A percentile compares a stretch with the other conserved stretches of the same genome.
These are phyloP conservation scores for Fusarium albosuccineum DNA, from an alignment of 2,329 filamentous ascomycete species.

Conservation along the genomic window DNA sequence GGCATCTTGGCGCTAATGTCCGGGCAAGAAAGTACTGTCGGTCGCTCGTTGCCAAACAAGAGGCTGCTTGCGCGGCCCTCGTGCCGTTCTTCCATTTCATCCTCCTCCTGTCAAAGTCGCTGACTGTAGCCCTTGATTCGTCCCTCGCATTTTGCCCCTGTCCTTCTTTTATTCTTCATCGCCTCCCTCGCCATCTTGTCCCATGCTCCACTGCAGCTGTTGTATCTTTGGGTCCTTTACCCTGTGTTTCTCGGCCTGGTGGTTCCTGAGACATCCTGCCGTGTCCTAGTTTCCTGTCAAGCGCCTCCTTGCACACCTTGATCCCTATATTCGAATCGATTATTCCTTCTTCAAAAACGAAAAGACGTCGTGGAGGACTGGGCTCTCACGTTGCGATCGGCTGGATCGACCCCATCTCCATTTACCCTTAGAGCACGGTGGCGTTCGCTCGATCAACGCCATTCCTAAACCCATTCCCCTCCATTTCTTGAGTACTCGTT, in stretches of 20 bases:
- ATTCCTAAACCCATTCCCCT: conserved; percentile 33
- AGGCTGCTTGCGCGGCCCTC: conserved; percentile 39
- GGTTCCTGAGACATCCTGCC: conserved; percentile 39
- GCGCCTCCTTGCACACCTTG: conserved; percentile 21
- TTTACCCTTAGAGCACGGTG: conserved; percentile 42
- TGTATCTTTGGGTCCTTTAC: conserved; percentile 35
- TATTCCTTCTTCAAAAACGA: background rate
- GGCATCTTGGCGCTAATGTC: conserved; percentile 41
- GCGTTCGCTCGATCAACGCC: conserved; percentile 36
- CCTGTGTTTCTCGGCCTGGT: conserved; percentile 34
- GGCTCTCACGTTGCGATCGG: conserved; percentile 18
- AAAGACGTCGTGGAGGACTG: conserved; percentile 12
- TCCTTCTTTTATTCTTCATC: conserved; percentile 34
- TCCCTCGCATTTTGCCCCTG: conserved; percentile 20
- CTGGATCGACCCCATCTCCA: conserved; percentile 16
- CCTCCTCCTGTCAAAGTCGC: conserved; percentile 36
- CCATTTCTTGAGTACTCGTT: conserved; percentile 7
- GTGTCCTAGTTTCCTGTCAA: conserved; percentile 28
- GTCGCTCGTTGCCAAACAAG: conserved; percentile 27
- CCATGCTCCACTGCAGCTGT: conserved; percentile 40
- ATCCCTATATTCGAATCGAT: conserved; percentile 9
- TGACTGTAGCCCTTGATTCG: conserved; percentile 34
- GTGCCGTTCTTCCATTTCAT: conserved; percentile 38
- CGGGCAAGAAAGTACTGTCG: conserved; percentile 23
- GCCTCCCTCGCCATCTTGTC: conserved; percentile 32